phyloP scores from a whole-genome alignment of 352 stramenopile species.

The Achlya hypogyna region DNA sequence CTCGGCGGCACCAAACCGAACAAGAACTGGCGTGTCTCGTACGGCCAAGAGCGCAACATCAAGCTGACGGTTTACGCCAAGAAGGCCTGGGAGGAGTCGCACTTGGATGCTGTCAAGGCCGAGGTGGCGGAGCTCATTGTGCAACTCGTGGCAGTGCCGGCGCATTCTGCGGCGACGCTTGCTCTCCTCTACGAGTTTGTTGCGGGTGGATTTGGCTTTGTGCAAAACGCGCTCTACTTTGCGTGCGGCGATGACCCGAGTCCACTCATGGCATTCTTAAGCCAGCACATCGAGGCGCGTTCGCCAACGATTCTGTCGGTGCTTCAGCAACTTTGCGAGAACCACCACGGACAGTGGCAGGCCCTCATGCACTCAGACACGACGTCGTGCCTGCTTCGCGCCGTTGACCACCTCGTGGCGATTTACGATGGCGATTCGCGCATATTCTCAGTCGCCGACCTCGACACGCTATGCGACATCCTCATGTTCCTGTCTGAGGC shows the following conservation, averaged over 20 bases:
- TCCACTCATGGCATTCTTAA: conserved; percentile 5
- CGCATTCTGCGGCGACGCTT: background rate
- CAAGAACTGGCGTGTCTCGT: conserved; percentile 11
- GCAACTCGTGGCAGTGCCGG: background rate
- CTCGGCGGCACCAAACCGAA: background rate
- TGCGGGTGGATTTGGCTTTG: conserved; percentile 8
- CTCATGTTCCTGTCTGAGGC: conserved; percentile 15
- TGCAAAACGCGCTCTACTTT: conserved; percentile 18
- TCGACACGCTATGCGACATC: background rate
- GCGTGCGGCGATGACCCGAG: background rate
- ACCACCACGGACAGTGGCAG: conserved; percentile 16
- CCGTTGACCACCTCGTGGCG: background rate
- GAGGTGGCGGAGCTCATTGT: conserved; percentile 13
- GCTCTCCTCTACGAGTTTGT: conserved; percentile 11
- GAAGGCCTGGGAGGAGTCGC: conserved; percentile 3
- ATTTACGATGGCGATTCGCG: background rate
- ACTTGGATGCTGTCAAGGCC: conserved; percentile 8
- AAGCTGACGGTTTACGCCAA: conserved; percentile 10
- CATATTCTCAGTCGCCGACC: background rate
- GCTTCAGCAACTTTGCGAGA: conserved; percentile 17
- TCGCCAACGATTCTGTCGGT: conserved; percentile 1
- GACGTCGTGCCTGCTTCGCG: background rate
- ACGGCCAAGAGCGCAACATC: background rate
- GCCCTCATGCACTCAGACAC: background rate
- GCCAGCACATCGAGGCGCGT: background rate